A percentile compares a stretch with the other conserved stretches of the same genome.
These are phyloP conservation scores for Zoysia japonica DNA, from an alignment of 176 grass and related monocot species.

Conservation along the genomic window DNA sequence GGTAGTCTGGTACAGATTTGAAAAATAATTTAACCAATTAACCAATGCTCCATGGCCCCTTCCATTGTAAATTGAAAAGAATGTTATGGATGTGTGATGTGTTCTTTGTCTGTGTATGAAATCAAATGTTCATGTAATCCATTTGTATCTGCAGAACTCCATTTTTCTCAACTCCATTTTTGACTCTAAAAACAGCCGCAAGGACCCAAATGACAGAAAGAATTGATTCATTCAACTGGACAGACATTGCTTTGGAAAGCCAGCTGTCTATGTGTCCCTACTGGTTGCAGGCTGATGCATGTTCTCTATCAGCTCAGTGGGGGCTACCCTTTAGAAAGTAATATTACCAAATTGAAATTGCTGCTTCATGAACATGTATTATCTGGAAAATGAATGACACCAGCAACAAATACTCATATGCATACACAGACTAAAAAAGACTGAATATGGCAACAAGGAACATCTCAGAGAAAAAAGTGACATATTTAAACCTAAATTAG, in stretches of 20 bases:
- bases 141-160: neutral
- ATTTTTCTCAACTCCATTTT: neutral
- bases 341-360: neutral
- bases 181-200: neutral
- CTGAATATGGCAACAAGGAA: neutral
- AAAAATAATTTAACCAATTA: neutral
- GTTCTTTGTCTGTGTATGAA: neutral
- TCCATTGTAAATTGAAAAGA: constrained; percentile 12
- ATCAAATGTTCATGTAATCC: neutral
- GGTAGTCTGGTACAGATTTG: neutral
- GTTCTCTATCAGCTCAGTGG: neutral
- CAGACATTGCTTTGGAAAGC: too few relatives aligned
- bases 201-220: neutral
- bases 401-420: neutral
- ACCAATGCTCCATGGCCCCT: constrained; percentile 12
- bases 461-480: neutral
- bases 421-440: neutral
- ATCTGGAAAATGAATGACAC: neutral
- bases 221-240: neutral
- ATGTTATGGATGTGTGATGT: neutral
- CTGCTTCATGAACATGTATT: neutral
- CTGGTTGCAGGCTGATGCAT: neutral
- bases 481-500: neutral
- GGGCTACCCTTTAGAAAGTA: neutral
- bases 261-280: neutral